Base-by-base conservation (phyloP, 495 filamentous ascomycete species). In the Tricharina praecox region DNA sequence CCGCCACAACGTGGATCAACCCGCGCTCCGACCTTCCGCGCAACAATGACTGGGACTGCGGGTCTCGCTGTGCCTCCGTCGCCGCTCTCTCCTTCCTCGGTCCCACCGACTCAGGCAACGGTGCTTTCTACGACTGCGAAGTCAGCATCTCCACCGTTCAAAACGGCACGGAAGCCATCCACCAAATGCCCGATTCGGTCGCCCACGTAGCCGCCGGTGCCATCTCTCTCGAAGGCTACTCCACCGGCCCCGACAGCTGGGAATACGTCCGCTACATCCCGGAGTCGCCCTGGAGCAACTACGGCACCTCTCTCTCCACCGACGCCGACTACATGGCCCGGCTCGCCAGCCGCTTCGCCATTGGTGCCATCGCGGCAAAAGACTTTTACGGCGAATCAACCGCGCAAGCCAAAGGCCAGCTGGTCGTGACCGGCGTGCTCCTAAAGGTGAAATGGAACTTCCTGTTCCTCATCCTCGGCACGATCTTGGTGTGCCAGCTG, bases 371-470 rank as follows among this genome's bases (percentile, higher is more conserved):
- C 24, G 53, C 53, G 30, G 48, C 32, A 4, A 57, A 56, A 5
- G 58, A 60, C 33, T 26, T 37, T 34, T 2, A 44, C 18, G 30
- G 24, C 11, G 46, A 48, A 25, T 36, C 21, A 18, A 35, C 40
- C 4, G 25, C 45, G 3, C 26, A 34, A 21, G 36, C 32, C 3
- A 23, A 38, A n/a, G 58, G 58, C n/a, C 24, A 7, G 18, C 46
- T 57, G 33, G 48, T 47, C 3, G 56, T 56, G 49, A 30, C 37
- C n/a, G 58, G 58, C 5, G 56, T 60, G 9, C 44, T 43, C 11
- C 48, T 60, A 26, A 32, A 41, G 23, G 57, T 60, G 9, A 60
- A 60, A 35, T 60, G 58, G 58, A 13, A 10, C 11, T 20, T 13
- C 23, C 28, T 50, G 21, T n/a, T 50, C 1, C 24, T 33, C 21